A percentile compares a stretch with the other conserved stretches of the same genome.
Conservation (phyloP, 129 eudicot species). For the Escallonia herrerae region DNA sequence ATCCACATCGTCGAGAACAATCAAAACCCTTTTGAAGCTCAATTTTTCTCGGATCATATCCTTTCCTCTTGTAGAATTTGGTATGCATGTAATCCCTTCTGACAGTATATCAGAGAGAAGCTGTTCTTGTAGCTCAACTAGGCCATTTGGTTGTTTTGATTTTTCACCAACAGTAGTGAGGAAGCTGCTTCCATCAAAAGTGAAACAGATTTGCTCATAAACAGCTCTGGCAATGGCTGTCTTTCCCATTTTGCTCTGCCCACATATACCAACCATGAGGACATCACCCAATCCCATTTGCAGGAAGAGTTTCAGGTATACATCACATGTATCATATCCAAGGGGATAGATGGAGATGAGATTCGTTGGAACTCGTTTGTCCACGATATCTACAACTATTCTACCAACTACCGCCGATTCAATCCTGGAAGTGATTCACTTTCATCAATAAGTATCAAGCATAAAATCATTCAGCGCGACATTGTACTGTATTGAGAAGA, state of each 20-base stretch:
- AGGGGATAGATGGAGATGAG: no score
- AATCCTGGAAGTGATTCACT: no score
- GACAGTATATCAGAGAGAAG: constrained; percentile 7
- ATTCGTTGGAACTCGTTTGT: no score
- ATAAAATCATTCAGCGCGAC: no score
- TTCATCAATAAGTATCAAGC: no score
- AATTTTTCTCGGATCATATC: constrained; percentile 6
- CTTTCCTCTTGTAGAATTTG: constrained; percentile 11
- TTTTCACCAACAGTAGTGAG: constrained; percentile 23
- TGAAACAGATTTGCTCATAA: constrained; percentile 15
- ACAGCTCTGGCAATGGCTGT: constrained; percentile 29
- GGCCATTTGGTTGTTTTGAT: constrained; percentile 15
- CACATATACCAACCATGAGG: constrained; percentile 32
- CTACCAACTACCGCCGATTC: no score
- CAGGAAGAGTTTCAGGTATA: no score
- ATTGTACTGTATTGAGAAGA: no score
- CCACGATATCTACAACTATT: no score
- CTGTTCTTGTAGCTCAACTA: constrained; percentile 18
- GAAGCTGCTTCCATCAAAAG: constrained; percentile 26
- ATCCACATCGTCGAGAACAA: constrained; percentile 32
- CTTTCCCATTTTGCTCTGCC: constrained; percentile 36
- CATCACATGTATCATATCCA: no score
- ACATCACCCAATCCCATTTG: constrained; percentile 7
- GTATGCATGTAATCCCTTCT: constrained; percentile 4
- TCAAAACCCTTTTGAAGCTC: constrained; percentile 22